Evolutionary conservation across 768 basidiomycete genomes (phyloP).

Genomic region (Leccinum sublutescens): DNA sequence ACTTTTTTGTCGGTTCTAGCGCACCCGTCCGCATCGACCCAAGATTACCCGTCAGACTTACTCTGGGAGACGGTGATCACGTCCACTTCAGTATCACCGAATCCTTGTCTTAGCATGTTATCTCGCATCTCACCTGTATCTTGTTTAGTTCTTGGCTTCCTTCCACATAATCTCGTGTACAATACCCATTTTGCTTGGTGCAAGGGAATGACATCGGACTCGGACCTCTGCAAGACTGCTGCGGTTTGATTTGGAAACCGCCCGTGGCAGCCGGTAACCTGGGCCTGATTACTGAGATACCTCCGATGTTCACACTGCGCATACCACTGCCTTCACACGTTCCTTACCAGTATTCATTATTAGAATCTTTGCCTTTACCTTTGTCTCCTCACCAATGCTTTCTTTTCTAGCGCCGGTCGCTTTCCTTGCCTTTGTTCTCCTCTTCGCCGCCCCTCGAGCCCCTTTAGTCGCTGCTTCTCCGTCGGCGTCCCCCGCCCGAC

Average conservation of each 20-base stretch:
- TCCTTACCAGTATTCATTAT: not conserved
- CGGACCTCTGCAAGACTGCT: not conserved
- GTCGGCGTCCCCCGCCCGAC: constrained; percentile 25
- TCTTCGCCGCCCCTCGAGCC: not conserved
- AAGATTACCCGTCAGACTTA: constrained; percentile 73
- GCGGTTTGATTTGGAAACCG: not conserved
- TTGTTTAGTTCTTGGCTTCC: constrained; percentile 10
- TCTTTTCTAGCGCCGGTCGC: constrained; percentile 20
- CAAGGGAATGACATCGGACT: constrained; percentile 8
- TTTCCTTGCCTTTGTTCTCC: constrained; percentile 11
- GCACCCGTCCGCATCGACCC: constrained; percentile 84
- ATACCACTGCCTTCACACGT: not conserved
- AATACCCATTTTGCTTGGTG: constrained; percentile 12
- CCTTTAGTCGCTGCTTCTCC: constrained; percentile 17
- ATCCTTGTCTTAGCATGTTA: constrained; percentile 37
- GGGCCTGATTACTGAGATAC: not conserved
- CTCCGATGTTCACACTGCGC: not conserved
- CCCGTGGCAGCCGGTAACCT: not conserved
- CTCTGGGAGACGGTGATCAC: constrained; percentile 78
- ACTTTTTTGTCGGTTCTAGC: constrained; percentile 78
- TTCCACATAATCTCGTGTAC: constrained; percentile 21
- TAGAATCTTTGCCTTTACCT: not conserved
- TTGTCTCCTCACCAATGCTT: not conserved
- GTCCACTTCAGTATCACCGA: constrained; percentile 66
- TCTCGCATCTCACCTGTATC: constrained; percentile 19